Evolutionary conservation across 1,284 basidiomycete species (phyloP).

Genomic region (Rhodotorula sp.): DNA sequence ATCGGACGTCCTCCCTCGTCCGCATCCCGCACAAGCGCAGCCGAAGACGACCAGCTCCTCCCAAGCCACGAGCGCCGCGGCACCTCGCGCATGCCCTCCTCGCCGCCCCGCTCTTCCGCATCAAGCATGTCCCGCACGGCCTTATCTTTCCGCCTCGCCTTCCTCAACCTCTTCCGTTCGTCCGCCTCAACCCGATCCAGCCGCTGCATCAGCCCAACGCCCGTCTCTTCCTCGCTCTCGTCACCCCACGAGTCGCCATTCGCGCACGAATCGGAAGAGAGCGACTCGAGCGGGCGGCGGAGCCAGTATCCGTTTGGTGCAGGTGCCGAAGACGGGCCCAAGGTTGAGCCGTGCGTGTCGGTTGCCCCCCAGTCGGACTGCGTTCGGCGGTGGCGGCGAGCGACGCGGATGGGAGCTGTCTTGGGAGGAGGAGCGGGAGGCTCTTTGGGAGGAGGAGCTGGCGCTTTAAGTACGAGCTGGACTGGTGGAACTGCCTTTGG

Average conservation of each 20-base stretch:
- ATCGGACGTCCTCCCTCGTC: too few species aligned
- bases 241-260: not conserved
- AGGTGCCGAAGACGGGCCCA: not conserved
- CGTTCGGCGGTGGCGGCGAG: not conserved
- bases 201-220: slow-evolving; percentile 8
- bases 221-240: slow-evolving; percentile 19
- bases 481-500: not conserved
- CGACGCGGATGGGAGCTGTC: not conserved
- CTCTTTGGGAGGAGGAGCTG: too few species aligned
- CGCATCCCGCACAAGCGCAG: too few species aligned
- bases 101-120: not conserved
- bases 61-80: too few species aligned
- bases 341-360: not conserved
- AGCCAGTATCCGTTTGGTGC: not conserved
- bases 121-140: not conserved
- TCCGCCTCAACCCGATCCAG: slow-evolving; percentile 15
- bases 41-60: too few species aligned
- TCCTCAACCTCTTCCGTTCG: slow-evolving; percentile 1
- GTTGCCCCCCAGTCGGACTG: not conserved
- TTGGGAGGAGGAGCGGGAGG: not conserved
- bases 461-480: not conserved
- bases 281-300: not conserved
- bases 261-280: not conserved
- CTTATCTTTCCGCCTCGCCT: not conserved
- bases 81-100: too few species aligned